Conservation (phyloP, 1,284 basidiomycete genomes). For the Caloboletus firmus region DNA sequence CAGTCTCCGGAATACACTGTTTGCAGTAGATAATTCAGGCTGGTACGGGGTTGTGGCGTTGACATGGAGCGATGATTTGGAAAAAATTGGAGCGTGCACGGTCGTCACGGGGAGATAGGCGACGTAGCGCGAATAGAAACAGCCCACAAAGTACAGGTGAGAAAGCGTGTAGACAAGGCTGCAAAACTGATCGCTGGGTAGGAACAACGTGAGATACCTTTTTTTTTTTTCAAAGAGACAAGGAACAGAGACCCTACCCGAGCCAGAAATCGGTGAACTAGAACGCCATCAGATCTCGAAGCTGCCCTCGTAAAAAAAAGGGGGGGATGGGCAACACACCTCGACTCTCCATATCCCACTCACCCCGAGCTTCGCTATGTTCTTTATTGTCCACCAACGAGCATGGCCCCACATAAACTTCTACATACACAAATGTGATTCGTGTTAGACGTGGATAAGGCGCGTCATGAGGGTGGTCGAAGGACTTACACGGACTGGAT, state of each 20-base stretch:
- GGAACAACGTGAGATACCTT: constrained; percentile 15
- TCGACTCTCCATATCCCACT: constrained; percentile 78
- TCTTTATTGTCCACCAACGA: constrained; percentile 79
- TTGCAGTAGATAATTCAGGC: background rate
- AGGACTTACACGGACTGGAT: constrained; percentile 71
- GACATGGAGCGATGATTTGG: background rate
- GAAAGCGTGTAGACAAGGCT: constrained; percentile 75
- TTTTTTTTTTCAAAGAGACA: too few species aligned
- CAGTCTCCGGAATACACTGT: background rate
- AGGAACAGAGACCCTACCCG: too few species aligned
- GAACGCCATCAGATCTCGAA: constrained; percentile 1
- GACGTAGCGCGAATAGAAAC: too few species aligned
- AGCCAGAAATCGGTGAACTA: constrained; percentile 83
- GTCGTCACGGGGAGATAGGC: too few species aligned
- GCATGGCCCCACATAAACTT: constrained; percentile 35
- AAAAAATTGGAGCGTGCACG: too few species aligned
- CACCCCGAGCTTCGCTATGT: constrained; percentile 59
- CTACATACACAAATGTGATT: constrained; percentile 8
- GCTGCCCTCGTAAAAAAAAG: too few species aligned
- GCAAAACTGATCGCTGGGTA: constrained; percentile 76
- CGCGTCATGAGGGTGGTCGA: background rate
- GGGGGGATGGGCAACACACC: too few species aligned
- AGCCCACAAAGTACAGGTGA: constrained; percentile 72
- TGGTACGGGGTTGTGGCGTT: background rate
- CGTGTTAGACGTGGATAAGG: background rate